Conservation (phyloP, 139 green algal species). For the Deuterostichococcus epilithicus region DNA sequence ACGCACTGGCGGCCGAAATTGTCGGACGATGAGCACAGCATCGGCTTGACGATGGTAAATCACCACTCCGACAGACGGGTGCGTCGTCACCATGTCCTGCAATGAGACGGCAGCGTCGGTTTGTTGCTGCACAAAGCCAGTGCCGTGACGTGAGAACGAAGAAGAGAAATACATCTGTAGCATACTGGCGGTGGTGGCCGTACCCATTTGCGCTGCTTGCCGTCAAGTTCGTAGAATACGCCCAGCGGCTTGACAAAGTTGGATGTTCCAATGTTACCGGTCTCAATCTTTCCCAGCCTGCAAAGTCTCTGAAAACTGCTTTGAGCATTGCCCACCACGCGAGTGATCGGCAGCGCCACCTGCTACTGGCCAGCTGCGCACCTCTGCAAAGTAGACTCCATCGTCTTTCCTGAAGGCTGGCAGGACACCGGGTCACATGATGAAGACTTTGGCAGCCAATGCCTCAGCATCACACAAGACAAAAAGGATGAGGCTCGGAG, state of each 20-base stretch:
- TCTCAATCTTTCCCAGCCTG: slow-evolving; percentile 24
- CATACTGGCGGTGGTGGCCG: too few relatives aligned
- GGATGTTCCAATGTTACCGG: slow-evolving; percentile 11
- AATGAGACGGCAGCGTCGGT: too few relatives aligned
- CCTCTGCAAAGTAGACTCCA: not conserved
- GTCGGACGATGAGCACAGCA: slow-evolving; percentile 62
- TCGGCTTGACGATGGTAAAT: slow-evolving; percentile 63
- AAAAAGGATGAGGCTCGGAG: not conserved
- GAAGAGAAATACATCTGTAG: too few relatives aligned
- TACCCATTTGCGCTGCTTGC: slow-evolving; percentile 14
- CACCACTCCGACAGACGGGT: slow-evolving; percentile 66
- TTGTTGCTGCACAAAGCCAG: not conserved
- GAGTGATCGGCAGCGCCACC: slow-evolving; percentile 9
- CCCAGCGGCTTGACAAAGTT: slow-evolving; percentile 53
- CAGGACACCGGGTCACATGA: slow-evolving; percentile 1
- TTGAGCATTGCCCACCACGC: slow-evolving; percentile 18
- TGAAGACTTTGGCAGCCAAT: not conserved
- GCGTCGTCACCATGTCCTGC: slow-evolving; percentile 52
- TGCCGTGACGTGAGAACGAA: not conserved
- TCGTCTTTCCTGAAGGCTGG: not conserved
- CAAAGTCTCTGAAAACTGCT: slow-evolving; percentile 19
- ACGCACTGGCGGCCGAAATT: slow-evolving; percentile 80
- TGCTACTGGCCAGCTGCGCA: slow-evolving; percentile 3
- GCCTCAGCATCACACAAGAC: not conserved
- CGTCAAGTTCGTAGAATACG: slow-evolving; percentile 57